Percentiles rank a stretch among this genome's conserved stretches.
Conservation (phyloP, 768 basidiomycete genomes). For the Trametes cingulata region DNA sequence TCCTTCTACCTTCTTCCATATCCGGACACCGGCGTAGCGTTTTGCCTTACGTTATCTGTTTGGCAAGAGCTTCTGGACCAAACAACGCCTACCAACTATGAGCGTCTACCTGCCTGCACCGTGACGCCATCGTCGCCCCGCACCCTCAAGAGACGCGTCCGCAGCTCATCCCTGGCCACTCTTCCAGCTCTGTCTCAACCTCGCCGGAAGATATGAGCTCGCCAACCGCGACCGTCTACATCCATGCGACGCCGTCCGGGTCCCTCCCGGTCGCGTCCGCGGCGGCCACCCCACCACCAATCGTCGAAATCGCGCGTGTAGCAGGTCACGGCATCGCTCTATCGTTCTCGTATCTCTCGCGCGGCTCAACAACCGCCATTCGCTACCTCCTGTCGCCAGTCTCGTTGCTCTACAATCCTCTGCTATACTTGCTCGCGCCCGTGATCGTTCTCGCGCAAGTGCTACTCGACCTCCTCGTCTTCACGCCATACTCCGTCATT, state of each 20-base stretch:
- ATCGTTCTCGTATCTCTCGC: slow-evolving; percentile 10
- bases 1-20: slow-evolving; percentile 21
- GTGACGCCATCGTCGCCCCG: slow-evolving; percentile 1
- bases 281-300: slow-evolving; percentile 14
- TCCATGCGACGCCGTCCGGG: background rate
- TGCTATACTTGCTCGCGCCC: slow-evolving; percentile 50
- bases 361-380: background rate
- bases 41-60: slow-evolving; percentile 22
- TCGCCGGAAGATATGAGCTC: background rate
- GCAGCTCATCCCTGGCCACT: background rate
- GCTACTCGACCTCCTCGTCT: slow-evolving; percentile 42
- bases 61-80: slow-evolving; percentile 27
- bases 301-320: slow-evolving; percentile 23
- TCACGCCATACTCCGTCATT: slow-evolving; percentile 44
- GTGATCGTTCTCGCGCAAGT: slow-evolving; percentile 44
- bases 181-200: background rate
- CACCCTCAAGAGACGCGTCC: background rate
- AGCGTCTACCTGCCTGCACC: background rate
- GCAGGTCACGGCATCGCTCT: slow-evolving; percentile 3
- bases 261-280: background rate
- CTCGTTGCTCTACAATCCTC: slow-evolving; percentile 26
- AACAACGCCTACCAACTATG: slow-evolving; percentile 18
- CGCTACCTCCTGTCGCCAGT: slow-evolving; percentile 11
- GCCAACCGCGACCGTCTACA: background rate
- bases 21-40: slow-evolving; percentile 15